These are phyloP conservation scores for Cocos nucifera DNA, from an alignment of 176 grass and related monocot species.

Conservation along the genomic window DNA sequence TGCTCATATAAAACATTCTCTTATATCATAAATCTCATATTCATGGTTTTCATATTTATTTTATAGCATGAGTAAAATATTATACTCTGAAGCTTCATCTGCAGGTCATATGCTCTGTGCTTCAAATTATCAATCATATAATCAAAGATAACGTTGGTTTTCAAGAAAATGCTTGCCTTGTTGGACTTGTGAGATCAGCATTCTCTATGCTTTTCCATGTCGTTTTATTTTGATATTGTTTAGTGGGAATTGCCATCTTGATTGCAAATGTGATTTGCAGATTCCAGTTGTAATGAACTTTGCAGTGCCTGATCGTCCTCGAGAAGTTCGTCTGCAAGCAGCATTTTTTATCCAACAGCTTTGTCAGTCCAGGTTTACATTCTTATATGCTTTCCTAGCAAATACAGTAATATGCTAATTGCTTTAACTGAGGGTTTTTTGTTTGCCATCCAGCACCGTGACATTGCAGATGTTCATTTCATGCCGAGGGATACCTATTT, in stretches of 20 bases:
- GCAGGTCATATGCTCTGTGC: conserved; percentile 72
- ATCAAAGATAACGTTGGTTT: conserved; percentile 72
- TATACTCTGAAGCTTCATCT: background rate
- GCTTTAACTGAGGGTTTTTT: conserved; percentile 18
- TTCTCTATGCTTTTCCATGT: too few species aligned
- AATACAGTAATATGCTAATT: too few species aligned
- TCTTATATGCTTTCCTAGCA: background rate
- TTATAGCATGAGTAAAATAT: too few species aligned
- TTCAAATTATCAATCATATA: conserved; percentile 88
- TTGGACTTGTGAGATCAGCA: conserved; percentile 72
- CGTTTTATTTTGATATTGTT: conserved; percentile 3
- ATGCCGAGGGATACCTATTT: conserved; percentile 94
- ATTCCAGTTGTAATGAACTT: conserved; percentile 88
- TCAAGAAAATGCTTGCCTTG: conserved; percentile 96
- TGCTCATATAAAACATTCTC: too few species aligned
- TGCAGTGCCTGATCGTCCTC: conserved; percentile 55
- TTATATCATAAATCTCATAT: too few species aligned
- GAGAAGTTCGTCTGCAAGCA: conserved; percentile 91
- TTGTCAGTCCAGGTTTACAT: conserved; percentile 82
- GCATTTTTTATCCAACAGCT: conserved; percentile 90
- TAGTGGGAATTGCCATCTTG: conserved; percentile 12
- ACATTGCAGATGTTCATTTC: conserved; percentile 99
- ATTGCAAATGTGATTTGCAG: conserved; percentile 32
- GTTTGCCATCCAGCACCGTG: conserved; percentile 44
- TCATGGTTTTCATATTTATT: too few species aligned